Percentiles rank a stretch among this genome's conserved stretches.
Evolutionary conservation across 441 rosid species (phyloP).

Genomic region (Populus trichocarpa): DNA sequence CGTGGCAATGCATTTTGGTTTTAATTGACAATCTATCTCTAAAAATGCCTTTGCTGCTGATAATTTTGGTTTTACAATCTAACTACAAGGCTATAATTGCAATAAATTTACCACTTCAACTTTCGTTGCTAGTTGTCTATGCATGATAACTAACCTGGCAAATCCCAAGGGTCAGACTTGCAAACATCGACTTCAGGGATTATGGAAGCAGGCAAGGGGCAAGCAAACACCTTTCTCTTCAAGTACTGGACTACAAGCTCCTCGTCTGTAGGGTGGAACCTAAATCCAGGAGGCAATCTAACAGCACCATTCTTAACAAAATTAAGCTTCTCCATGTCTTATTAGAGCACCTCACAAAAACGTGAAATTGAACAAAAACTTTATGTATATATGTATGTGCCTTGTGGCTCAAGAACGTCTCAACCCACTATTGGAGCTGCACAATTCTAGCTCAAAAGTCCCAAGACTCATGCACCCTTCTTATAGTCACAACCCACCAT

Average conservation of each 20-base stretch:
- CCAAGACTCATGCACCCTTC: neutral
- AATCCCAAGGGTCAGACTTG: slow-evolving; percentile 96
- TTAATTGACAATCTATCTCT: neutral
- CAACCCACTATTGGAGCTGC: slow-evolving; percentile 18
- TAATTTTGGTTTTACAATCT: neutral
- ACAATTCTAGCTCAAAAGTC: neutral
- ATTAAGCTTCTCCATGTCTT: slow-evolving; percentile 67
- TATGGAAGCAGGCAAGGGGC: slow-evolving; percentile 89
- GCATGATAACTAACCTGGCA: slow-evolving; percentile 61
- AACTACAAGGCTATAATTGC: neutral
- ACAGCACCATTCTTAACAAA: slow-evolving; percentile 75
- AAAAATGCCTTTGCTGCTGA: neutral
- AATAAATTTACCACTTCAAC: neutral
- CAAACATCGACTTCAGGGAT: slow-evolving; percentile 92
- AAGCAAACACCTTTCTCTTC: slow-evolving; percentile 58
- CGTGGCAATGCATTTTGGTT: slow-evolving; percentile 11
- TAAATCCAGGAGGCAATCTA: slow-evolving; percentile 89
- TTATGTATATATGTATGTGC: neutral
- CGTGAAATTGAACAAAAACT: neutral
- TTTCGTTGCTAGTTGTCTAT: neutral
- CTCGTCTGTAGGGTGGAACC: slow-evolving; percentile 95
- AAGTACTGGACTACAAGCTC: slow-evolving; percentile 90
- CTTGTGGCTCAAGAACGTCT: neutral
- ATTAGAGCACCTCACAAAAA: neutral
- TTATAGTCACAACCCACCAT: slow-evolving; percentile 12